phyloP scores from a whole-genome alignment of 306 rosid species.

The Chamaecrista fasciculata region DNA sequence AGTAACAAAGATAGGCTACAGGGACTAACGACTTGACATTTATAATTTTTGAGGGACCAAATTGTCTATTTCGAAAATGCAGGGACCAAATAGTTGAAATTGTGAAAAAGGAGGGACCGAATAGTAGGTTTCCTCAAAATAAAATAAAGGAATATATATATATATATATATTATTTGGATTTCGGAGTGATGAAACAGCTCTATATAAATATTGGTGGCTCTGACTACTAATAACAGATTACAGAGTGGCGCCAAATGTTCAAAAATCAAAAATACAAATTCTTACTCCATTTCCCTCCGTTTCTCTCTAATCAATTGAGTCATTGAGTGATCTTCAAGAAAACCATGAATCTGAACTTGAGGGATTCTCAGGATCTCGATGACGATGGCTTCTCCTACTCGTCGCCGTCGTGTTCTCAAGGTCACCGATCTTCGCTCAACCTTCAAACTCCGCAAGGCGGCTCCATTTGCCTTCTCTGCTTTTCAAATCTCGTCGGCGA shows the following conservation, averaged over 20 bases:
- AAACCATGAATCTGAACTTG: constrained; percentile 36
- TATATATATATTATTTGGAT: no score
- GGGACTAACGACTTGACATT: no score
- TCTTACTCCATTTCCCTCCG: background rate
- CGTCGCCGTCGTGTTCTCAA: constrained; percentile 47
- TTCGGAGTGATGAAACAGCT: no score
- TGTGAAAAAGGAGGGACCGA: no score
- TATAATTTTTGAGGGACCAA: no score
- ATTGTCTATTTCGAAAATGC: no score
- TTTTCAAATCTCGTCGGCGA: constrained; percentile 77
- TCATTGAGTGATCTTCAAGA: background rate
- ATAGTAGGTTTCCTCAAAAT: no score
- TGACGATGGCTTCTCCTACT: constrained; percentile 17
- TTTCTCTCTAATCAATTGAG: background rate
- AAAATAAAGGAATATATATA: no score
- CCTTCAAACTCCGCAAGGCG: constrained; percentile 65
- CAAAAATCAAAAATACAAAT: background rate
- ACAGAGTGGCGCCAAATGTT: constrained; percentile 43
- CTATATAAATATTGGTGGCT: no score
- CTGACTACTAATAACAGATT: no score
- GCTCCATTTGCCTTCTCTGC: constrained; percentile 79
- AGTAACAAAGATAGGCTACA: no score
- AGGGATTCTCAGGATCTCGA: constrained; percentile 35
- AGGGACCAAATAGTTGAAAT: no score
- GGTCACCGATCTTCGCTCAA: constrained; percentile 78